These are phyloP conservation scores for Penicillium bialowiezense DNA, from an alignment of 495 filamentous ascomycete species.

Conservation along the genomic window DNA sequence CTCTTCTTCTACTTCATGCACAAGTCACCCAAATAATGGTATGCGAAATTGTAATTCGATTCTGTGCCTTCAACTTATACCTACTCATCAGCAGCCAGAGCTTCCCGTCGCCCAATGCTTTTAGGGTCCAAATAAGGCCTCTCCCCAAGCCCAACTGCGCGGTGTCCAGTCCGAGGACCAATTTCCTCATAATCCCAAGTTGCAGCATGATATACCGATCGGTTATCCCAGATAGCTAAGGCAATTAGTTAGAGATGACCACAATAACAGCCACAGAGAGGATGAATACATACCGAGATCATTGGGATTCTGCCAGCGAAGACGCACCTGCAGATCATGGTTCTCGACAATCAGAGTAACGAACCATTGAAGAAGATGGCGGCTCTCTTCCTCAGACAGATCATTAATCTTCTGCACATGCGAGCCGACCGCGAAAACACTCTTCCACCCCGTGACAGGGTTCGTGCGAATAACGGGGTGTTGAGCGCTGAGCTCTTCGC, in stretches of 20 bases:
- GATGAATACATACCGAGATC: slow-evolving; percentile 43
- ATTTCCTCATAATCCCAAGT: slow-evolving; percentile 66
- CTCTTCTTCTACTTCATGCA: too few species aligned
- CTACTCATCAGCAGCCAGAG: slow-evolving; percentile 15
- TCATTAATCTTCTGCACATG: slow-evolving; percentile 64
- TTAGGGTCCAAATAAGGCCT: slow-evolving; percentile 61
- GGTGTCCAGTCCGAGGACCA: slow-evolving; percentile 55
- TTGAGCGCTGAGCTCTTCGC: slow-evolving; percentile 56
- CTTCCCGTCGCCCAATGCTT: slow-evolving; percentile 44
- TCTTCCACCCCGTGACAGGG: slow-evolving; percentile 81
- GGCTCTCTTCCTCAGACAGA: slow-evolving; percentile 61
- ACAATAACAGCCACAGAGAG: not conserved
- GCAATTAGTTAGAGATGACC: not conserved
- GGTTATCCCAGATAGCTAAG: slow-evolving; percentile 79
- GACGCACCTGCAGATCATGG: slow-evolving; percentile 76
- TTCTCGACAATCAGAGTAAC: slow-evolving; percentile 65
- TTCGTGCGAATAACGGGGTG: slow-evolving; percentile 80
- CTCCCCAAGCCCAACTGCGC: slow-evolving; percentile 67
- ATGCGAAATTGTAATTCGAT: too few species aligned
- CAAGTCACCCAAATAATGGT: too few species aligned
- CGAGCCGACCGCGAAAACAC: slow-evolving; percentile 61
- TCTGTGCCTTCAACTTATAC: too few species aligned
- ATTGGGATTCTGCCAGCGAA: slow-evolving; percentile 58
- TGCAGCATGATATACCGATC: slow-evolving; percentile 65
- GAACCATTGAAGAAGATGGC: slow-evolving; percentile 62